These are phyloP conservation scores for Senna siamea DNA, from an alignment of 306 rosid genomes.

Conservation along the genomic window DNA sequence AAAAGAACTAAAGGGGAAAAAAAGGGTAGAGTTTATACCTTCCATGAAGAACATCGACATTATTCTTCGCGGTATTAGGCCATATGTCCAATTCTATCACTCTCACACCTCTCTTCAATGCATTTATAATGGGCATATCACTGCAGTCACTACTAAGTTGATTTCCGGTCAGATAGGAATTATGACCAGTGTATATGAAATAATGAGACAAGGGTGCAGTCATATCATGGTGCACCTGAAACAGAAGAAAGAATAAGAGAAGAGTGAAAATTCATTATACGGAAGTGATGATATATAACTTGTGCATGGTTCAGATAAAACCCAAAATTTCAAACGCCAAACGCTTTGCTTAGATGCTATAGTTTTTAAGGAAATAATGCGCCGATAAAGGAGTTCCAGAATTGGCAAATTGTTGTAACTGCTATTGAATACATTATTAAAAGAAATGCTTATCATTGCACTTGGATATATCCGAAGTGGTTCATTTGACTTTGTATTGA, in stretches of 20 bases:
- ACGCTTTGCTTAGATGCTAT: background rate
- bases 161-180: constrained; percentile 94
- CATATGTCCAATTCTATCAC: constrained; percentile 95
- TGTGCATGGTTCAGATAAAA: background rate
- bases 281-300: constrained; percentile 15
- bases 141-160: constrained; percentile 98
- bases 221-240: constrained; percentile 92
- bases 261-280: too few relatives aligned
- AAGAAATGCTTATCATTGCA: constrained; percentile 4
- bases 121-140: constrained; percentile 76
- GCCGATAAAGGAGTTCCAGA: constrained; percentile 26
- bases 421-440: background rate
- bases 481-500: background rate
- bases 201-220: constrained; percentile 87
- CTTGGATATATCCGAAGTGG: background rate
- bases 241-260: constrained; percentile 26
- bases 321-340: constrained; percentile 1
- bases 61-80: constrained; percentile 85
- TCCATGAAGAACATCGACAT: constrained; percentile 95
- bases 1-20: too few relatives aligned
- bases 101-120: constrained; percentile 84
- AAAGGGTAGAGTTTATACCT: constrained; percentile 67
- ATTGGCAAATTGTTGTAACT: background rate
- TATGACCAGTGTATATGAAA: constrained; percentile 92
- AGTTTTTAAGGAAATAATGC: background rate